Evolutionary conservation across 2,329 filamentous ascomycete genomes (phyloP).

Genomic region (Zelopaecilomyces penicillatus): DNA sequence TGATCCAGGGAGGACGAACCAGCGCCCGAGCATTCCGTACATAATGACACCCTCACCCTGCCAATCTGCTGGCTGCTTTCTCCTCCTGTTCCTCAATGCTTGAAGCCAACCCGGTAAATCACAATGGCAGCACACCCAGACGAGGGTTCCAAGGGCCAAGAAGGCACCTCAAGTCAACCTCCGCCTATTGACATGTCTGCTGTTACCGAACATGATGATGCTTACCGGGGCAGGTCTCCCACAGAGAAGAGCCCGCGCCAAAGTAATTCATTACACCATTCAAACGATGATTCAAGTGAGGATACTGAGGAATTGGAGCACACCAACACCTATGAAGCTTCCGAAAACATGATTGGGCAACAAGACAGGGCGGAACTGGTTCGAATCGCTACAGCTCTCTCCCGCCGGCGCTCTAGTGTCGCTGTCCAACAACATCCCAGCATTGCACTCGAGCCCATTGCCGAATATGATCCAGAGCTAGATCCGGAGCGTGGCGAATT

Average conservation of each 20-base stretch:
- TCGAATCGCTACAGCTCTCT: conserved; percentile 31
- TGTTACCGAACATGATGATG: background rate
- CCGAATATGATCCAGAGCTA: conserved; percentile 24
- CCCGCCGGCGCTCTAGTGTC: conserved; percentile 22
- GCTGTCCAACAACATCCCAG: conserved; percentile 9
- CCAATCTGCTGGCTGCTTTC: too few relatives aligned
- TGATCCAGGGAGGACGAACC: too few relatives aligned
- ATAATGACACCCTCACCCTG: too few relatives aligned
- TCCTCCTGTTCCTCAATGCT: too few relatives aligned
- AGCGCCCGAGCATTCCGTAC: too few relatives aligned
- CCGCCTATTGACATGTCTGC: too few relatives aligned
- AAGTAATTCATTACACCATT: background rate
- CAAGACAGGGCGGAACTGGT: conserved; percentile 29
- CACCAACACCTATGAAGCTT: conserved; percentile 5
- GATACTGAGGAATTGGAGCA: conserved; percentile 3
- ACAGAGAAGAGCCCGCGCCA: background rate
- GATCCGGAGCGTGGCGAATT: conserved; percentile 32
- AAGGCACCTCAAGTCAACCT: too few relatives aligned
- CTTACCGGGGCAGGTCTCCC: background rate
- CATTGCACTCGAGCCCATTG: conserved; percentile 13
- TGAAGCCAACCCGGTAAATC: too few relatives aligned
- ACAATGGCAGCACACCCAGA: too few relatives aligned
- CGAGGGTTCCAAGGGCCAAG: too few relatives aligned
- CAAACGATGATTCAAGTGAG: background rate
- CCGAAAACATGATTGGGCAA: conserved; percentile 20